Evolutionary conservation across 2,329 filamentous ascomycete genomes (phyloP), one percentile per base, ranked within the genome.

Genomic region (Ophiocordyceps camponoti-leonardi): DNA sequence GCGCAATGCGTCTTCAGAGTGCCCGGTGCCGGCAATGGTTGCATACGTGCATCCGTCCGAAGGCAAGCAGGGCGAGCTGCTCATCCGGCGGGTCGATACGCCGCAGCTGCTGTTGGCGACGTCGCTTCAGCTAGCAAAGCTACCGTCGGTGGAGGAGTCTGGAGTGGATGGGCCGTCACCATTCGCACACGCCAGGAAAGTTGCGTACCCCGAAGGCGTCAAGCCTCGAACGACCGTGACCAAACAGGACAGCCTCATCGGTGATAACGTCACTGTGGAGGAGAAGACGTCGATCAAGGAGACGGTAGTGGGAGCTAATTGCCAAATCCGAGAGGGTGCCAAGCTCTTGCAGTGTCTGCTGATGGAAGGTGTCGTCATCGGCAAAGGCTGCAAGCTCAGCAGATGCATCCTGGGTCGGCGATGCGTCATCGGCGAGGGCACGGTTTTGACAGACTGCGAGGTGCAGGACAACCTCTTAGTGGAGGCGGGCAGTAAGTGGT

Each of bases 221-320:
- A 86, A 87, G 46, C 71, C 77, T 31, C 79, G 81, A 45, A 87
- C 83, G 42, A 92, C 86, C 4, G 83, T 96, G 46, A 87, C 85
- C 19, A 77, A 81, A 53, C 72, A 77, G 42, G 90, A 95, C 65
- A 85, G 79, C 51, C 71, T 96, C 2, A 76, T 96, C 35, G 90
- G 78, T 1, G 84, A 90, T 47, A 95, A 95, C 56, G 86, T 93
- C 39, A 86, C 80, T 1, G 79, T 96, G 0, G 85, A 90, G 56
- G 85, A 90, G 54, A 90, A 90, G 60, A 81, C 79, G 22, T 83
- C 87, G n/a, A 83, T 98, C 65, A 95, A 94, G 61, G 86, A 94
- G 62, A 83, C 73, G 35, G 86, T 95, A 28, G 77, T 98, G 39
- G 92, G 92, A 3, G 78, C 85, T 5, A 86, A 86, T 54, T 94